Percentiles rank a stretch among this genome's conserved stretches.
phyloP scores from a whole-genome alignment of 768 basidiomycete species.

The Kwoniella dendrophila region DNA sequence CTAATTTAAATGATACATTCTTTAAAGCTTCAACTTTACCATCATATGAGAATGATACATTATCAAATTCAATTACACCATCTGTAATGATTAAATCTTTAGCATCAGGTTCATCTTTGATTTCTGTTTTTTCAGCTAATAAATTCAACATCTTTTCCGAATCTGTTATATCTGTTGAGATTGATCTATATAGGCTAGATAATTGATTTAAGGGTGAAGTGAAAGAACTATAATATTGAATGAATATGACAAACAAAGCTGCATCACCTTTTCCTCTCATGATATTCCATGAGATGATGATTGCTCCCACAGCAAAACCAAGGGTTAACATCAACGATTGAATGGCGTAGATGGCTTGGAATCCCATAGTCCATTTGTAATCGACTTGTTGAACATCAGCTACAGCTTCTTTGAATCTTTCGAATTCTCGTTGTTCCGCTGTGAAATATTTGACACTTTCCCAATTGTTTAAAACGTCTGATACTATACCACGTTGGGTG shows the following conservation, averaged over 20 bases:
- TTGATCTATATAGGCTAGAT: conserved; percentile 72
- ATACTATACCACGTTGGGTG: conserved; percentile 73
- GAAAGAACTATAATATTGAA: conserved; percentile 76
- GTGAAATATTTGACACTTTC: conserved; percentile 80
- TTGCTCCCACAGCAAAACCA: conserved; percentile 77
- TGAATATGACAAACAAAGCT: conserved; percentile 74
- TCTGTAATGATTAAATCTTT: conserved; percentile 70
- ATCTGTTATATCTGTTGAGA: conserved; percentile 67
- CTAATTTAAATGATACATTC: conserved; percentile 82
- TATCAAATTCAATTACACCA: conserved; percentile 86
- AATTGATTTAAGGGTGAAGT: conserved; percentile 76
- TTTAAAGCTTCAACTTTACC: conserved; percentile 63
- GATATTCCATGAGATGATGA: conserved; percentile 75
- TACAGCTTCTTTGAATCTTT: conserved; percentile 72
- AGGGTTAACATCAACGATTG: conserved; percentile 62
- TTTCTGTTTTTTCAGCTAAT: conserved; percentile 77
- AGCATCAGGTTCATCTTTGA: conserved; percentile 77
- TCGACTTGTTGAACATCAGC: conserved; percentile 73
- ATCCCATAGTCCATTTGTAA: conserved; percentile 71
- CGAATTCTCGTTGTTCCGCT: conserved; percentile 77
- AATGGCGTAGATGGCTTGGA: conserved; percentile 71
- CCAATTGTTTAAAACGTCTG: conserved; percentile 55
- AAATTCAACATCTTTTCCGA: conserved; percentile 81
- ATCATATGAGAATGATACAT: conserved; percentile 81
- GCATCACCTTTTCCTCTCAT: conserved; percentile 62